Evolutionary conservation across 768 basidiomycete genomes (phyloP).

Genomic region (Mrakia blollopis): DNA sequence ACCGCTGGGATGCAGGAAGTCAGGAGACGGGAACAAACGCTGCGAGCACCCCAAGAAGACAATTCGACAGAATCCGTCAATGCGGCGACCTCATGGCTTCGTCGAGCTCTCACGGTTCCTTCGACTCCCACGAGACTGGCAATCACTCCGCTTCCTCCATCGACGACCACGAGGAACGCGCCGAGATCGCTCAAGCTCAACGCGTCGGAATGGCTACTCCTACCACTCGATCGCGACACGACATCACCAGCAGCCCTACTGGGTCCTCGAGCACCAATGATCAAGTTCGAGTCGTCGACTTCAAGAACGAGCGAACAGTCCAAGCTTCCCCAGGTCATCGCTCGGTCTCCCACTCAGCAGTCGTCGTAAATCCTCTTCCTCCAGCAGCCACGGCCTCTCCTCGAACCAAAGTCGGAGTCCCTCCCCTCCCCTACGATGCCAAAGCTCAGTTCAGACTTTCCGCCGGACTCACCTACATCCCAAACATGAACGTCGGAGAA

Average conservation of each 20-base stretch:
- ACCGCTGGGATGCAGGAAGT: slow-evolving; percentile 33
- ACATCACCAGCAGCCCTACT: not conserved
- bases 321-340: not conserved
- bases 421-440: slow-evolving; percentile 6
- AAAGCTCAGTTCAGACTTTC: slow-evolving; percentile 4
- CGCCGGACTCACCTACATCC: slow-evolving; percentile 13
- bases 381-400: not conserved
- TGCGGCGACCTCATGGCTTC: not conserved
- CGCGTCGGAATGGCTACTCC: slow-evolving; percentile 14
- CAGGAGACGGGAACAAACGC: not conserved
- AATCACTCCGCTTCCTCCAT: not conserved
- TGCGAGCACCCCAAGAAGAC: not conserved
- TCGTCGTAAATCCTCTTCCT: not conserved
- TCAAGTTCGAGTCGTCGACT: slow-evolving; percentile 15
- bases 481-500: slow-evolving; percentile 10
- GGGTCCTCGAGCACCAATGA: not conserved
- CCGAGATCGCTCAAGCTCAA: slow-evolving; percentile 8
- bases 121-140: slow-evolving; percentile 6
- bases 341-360: slow-evolving; percentile 11
- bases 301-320: slow-evolving; percentile 14
- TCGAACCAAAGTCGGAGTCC: slow-evolving; percentile 3
- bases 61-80: not conserved
- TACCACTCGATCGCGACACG: not conserved
- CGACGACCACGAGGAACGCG: not conserved
- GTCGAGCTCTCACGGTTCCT: not conserved